Percentiles rank a stretch among this genome's conserved stretches.
Evolutionary conservation across 2,329 filamentous ascomycete species (phyloP).

Genomic region (Sphaceloma murrayae): DNA sequence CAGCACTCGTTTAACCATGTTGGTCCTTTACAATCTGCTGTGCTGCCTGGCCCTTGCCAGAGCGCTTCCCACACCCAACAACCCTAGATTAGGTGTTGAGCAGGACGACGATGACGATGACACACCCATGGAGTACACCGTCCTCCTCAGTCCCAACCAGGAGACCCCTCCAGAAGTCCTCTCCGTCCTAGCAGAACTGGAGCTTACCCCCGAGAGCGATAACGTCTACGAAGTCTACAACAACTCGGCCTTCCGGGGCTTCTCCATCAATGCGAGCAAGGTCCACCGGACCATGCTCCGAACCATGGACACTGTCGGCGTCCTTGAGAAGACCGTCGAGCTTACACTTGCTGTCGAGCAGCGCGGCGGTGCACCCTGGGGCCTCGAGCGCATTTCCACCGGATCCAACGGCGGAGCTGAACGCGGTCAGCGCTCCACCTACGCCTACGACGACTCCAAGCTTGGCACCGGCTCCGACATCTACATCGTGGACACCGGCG

Average conservation of each 20-base stretch:
- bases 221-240: conserved; percentile 34
- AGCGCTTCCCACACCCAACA: conserved; percentile 4
- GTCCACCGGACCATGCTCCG: conserved; percentile 33
- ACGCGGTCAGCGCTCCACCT: conserved; percentile 33
- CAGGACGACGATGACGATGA: conserved; percentile 17
- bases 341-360: conserved; percentile 22
- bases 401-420: conserved; percentile 21
- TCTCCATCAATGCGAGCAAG: conserved; percentile 33
- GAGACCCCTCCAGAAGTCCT: conserved; percentile 28
- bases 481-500: conserved; percentile 42
- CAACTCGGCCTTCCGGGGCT: conserved; percentile 33
- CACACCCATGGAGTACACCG: conserved; percentile 27
- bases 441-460: conserved; percentile 29
- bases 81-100: conserved; percentile 19
- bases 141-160: conserved; percentile 30
- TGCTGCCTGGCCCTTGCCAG: conserved; percentile 1
- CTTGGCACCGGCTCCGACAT: conserved; percentile 39
- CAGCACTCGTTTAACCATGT: conserved; percentile 1
- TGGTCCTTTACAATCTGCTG: conserved; percentile 7
- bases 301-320: conserved; percentile 33
- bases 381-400: conserved; percentile 38
- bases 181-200: conserved; percentile 30
- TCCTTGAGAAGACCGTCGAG: conserved; percentile 35
- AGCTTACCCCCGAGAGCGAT: conserved; percentile 31
- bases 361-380: conserved; percentile 36